phyloP scores from a whole-genome alignment of 2,329 filamentous ascomycete genomes.

The Penicillium sp. region DNA sequence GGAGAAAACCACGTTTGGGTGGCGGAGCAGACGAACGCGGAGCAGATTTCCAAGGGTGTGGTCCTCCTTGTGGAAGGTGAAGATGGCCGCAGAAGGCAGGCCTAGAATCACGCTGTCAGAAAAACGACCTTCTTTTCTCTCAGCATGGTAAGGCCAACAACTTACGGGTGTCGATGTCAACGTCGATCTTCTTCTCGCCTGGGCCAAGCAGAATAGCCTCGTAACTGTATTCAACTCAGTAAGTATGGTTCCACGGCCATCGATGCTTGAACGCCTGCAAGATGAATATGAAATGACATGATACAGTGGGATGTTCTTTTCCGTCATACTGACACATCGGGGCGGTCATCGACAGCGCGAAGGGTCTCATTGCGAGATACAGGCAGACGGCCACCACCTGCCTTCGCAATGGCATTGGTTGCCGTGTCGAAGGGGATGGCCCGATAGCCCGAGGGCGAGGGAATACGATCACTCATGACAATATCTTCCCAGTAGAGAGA shows the following conservation, averaged over 20 bases:
- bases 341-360: conserved; percentile 12
- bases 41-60: conserved; percentile 93
- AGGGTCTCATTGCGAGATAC: not conserved
- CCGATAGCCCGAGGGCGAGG: not conserved
- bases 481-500: not conserved
- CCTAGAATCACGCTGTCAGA: conserved; percentile 52
- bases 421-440: conserved; percentile 5
- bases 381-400: conserved; percentile 15
- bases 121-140: not conserved
- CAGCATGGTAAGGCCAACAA: conserved; percentile 16
- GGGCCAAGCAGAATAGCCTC: conserved; percentile 87
- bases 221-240: conserved; percentile 60
- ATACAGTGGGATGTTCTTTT: not conserved
- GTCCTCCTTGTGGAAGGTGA: conserved; percentile 94
- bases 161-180: conserved; percentile 85
- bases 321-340: conserved; percentile 19
- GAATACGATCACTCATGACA: not conserved
- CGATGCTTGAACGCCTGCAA: not conserved
- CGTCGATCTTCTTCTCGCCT: conserved; percentile 90
- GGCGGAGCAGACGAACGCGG: conserved; percentile 78
- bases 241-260: not conserved
- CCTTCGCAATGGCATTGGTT: conserved; percentile 14
- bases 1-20: conserved; percentile 81
- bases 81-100: conserved; percentile 92
- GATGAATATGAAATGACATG: not conserved